A percentile compares a stretch with the other conserved stretches of the same genome.
Evolutionary conservation across 768 basidiomycete genomes (phyloP).

Genomic region (Pleurotus cornucopiae): DNA sequence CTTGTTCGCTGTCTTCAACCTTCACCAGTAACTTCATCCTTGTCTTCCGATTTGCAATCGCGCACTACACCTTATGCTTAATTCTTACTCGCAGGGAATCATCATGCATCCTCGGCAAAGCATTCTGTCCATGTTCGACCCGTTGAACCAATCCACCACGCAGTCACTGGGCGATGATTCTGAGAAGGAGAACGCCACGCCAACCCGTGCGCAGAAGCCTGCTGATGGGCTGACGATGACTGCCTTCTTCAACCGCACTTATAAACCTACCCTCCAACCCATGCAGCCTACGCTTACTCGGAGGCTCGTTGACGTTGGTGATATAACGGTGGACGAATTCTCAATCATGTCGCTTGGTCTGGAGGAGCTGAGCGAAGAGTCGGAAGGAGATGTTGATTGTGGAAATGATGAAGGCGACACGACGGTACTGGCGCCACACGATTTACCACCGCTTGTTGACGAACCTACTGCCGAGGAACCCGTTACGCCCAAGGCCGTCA

Average conservation of each 20-base stretch:
- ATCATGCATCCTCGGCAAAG: slow-evolving; percentile 33
- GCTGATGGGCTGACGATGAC: slow-evolving; percentile 21
- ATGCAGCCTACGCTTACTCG: slow-evolving; percentile 25
- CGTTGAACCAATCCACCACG: slow-evolving; percentile 25
- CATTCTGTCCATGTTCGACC: slow-evolving; percentile 49
- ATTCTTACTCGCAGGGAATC: background rate
- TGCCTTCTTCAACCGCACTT: slow-evolving; percentile 32
- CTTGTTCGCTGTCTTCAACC: background rate
- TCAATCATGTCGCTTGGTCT: slow-evolving; percentile 27
- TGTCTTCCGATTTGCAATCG: background rate
- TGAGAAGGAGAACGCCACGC: slow-evolving; percentile 44
- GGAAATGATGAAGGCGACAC: slow-evolving; percentile 26
- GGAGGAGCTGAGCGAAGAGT: slow-evolving; percentile 28
- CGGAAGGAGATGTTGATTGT: slow-evolving; percentile 14
- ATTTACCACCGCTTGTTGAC: background rate
- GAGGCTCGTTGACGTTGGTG: slow-evolving; percentile 47
- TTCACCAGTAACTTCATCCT: background rate
- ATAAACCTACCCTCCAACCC: slow-evolving; percentile 20
- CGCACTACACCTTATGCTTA: too few species aligned
- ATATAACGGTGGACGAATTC: slow-evolving; percentile 37
- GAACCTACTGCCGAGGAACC: slow-evolving; percentile 1
- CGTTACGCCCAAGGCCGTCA: slow-evolving; percentile 13
- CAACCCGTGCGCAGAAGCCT: slow-evolving; percentile 12
- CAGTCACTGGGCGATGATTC: slow-evolving; percentile 24
- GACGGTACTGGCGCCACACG: slow-evolving; percentile 2